Conservation (phyloP, 805 yeast species). For the Barnettozyma wickerhamii region DNA sequence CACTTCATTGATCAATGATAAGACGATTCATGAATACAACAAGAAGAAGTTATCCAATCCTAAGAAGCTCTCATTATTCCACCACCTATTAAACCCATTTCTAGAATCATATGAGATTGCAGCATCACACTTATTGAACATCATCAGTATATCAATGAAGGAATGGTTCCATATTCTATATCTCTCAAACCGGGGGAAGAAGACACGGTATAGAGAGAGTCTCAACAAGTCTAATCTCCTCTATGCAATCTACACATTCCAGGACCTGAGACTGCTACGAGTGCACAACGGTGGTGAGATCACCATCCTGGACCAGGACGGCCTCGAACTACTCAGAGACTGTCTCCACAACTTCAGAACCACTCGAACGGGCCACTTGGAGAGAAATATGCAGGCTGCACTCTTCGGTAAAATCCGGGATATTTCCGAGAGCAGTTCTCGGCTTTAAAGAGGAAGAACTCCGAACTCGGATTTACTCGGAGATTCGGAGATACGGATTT, state of each 20-base stretch:
- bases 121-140: constrained; percentile 13
- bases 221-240: constrained; percentile 22
- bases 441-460: not conserved
- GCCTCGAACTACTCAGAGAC: constrained; percentile 5
- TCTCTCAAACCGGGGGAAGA: constrained; percentile 7
- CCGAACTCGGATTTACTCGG: no score
- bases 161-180: constrained; percentile 21
- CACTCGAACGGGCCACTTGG: no score
- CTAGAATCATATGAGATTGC: constrained; percentile 22
- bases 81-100: constrained; percentile 18
- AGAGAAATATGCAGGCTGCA: no score
- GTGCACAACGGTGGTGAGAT: constrained; percentile 12
- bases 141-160: constrained; percentile 14
- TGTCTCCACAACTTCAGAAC: constrained; percentile 14
- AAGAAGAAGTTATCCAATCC: not conserved
- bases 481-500: no score
- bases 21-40: not conserved
- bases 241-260: constrained; percentile 19
- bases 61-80: constrained; percentile 8
- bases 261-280: constrained; percentile 15
- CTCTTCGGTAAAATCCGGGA: no score
- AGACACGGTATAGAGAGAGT: constrained; percentile 18
- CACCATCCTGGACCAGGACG: constrained; percentile 12
- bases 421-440: not conserved
- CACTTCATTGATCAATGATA: constrained; percentile 12